phyloP scores from a whole-genome alignment of 2,329 filamentous ascomycete species.

The Dactylellina parvicollis region DNA sequence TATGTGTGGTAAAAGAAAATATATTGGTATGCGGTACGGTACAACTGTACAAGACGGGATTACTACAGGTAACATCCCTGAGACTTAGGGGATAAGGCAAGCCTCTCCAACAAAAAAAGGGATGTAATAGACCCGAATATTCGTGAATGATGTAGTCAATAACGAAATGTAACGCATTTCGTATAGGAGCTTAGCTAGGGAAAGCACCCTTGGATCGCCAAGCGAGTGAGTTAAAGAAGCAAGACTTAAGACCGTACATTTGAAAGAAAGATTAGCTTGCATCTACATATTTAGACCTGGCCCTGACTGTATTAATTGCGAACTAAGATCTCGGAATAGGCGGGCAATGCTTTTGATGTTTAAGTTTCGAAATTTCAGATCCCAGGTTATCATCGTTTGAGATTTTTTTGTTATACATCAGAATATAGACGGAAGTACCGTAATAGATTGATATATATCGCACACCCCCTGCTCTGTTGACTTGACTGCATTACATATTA shows the following conservation, averaged over 20 bases:
- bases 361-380: not conserved
- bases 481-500: slow-evolving; percentile 32
- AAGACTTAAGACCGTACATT: not conserved
- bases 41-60: slow-evolving; percentile 5
- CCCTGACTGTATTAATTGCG: too few species aligned
- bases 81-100: too few species aligned
- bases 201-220: too few species aligned
- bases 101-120: too few species aligned
- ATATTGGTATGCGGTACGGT: slow-evolving; percentile 36
- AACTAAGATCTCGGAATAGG: too few species aligned
- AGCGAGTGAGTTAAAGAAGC: too few species aligned
- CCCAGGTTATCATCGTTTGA: not conserved
- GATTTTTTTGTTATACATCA: not conserved
- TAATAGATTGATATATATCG: slow-evolving; percentile 30
- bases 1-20: slow-evolving; percentile 2
- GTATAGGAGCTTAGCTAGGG: too few species aligned
- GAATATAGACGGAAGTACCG: not conserved
- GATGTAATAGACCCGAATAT: too few species aligned
- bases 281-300: slow-evolving; percentile 8
- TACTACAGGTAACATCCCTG: too few species aligned
- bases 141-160: too few species aligned
- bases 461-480: not conserved
- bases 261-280: not conserved
- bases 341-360: too few species aligned
- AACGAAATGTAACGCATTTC: too few species aligned